phyloP scores from a whole-genome alignment of 805 yeast species.

The Maudiozyma bulderi region DNA sequence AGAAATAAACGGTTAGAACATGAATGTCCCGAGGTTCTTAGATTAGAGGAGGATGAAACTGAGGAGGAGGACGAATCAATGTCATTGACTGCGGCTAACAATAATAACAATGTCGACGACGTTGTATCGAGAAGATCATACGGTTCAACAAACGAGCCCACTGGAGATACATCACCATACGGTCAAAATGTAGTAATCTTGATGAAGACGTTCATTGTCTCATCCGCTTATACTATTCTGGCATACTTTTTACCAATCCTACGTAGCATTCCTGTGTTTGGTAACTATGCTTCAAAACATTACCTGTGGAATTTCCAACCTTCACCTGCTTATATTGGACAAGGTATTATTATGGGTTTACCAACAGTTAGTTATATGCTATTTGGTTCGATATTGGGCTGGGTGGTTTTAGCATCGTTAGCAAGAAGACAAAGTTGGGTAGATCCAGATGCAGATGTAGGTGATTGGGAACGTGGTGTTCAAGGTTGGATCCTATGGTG shows the following conservation, averaged over 20 bases:
- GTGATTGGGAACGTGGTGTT: slow-evolving; percentile 85
- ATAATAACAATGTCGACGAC: background rate
- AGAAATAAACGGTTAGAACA: slow-evolving; percentile 16
- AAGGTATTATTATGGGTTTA: slow-evolving; percentile 94
- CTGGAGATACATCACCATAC: slow-evolving; percentile 4
- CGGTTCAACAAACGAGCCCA: background rate
- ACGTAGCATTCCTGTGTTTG: slow-evolving; percentile 67
- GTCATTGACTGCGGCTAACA: no score
- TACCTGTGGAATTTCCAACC: slow-evolving; percentile 89
- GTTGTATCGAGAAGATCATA: background rate
- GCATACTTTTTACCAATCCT: slow-evolving; percentile 69
- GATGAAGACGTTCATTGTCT: slow-evolving; percentile 48
- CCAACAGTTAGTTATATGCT: slow-evolving; percentile 87
- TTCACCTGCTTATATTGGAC: slow-evolving; percentile 95
- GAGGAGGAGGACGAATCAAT: background rate
- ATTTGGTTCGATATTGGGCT: slow-evolving; percentile 80
- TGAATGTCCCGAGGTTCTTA: slow-evolving; percentile 21
- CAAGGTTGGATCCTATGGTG: slow-evolving; percentile 98
- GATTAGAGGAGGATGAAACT: slow-evolving; percentile 8
- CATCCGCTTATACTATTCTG: slow-evolving; percentile 62
- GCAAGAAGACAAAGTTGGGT: slow-evolving; percentile 74
- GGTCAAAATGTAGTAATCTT: slow-evolving; percentile 52
- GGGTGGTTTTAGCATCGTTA: slow-evolving; percentile 85
- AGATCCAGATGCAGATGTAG: slow-evolving; percentile 62
- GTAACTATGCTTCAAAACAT: slow-evolving; percentile 44